A percentile compares a stretch with the other conserved stretches of the same genome.
Evolutionary conservation across 495 filamentous ascomycete genomes (phyloP).

Genomic region (Antarctomyces pellizariae): DNA sequence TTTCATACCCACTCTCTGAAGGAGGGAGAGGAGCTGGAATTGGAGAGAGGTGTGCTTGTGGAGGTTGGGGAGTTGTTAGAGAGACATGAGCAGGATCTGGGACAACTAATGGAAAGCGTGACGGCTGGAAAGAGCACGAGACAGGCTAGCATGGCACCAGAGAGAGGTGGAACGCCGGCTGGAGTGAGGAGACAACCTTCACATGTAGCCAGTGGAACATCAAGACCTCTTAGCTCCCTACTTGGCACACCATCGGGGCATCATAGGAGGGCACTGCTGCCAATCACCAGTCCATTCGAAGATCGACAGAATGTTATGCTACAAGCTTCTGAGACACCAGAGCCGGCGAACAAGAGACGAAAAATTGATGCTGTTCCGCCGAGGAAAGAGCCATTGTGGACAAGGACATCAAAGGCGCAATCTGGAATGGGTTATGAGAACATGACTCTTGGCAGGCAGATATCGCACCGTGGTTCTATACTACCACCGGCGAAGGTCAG

Average conservation of each 20-base stretch:
- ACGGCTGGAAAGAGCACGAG: too few species aligned
- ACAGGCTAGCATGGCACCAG: too few species aligned
- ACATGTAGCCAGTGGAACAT: too few species aligned
- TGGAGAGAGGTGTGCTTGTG: constrained; percentile 54
- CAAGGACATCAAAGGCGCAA: too few species aligned
- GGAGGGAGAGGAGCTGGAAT: constrained; percentile 55
- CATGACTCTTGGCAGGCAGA: too few species aligned
- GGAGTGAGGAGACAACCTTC: constrained; percentile 1
- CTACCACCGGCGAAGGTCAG: not conserved
- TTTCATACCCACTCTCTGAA: too few species aligned
- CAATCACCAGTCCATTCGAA: constrained; percentile 25
- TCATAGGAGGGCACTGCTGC: constrained; percentile 23
- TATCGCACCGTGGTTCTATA: too few species aligned
- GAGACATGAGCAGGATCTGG: constrained; percentile 52
- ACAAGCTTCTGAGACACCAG: constrained; percentile 1
- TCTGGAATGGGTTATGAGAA: too few species aligned
- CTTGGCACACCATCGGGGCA: constrained; percentile 25
- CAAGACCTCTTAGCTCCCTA: constrained; percentile 20
- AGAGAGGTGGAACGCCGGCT: constrained; percentile 13
- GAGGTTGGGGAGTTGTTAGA: constrained; percentile 55
- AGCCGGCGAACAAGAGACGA: constrained; percentile 8
- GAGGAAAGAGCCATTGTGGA: constrained; percentile 1
- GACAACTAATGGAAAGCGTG: constrained; percentile 48
- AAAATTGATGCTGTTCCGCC: constrained; percentile 5
- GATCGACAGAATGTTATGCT: constrained; percentile 9